phyloP scores from a whole-genome alignment of 345 rosid species.

The Dipteronia dyeriana region DNA sequence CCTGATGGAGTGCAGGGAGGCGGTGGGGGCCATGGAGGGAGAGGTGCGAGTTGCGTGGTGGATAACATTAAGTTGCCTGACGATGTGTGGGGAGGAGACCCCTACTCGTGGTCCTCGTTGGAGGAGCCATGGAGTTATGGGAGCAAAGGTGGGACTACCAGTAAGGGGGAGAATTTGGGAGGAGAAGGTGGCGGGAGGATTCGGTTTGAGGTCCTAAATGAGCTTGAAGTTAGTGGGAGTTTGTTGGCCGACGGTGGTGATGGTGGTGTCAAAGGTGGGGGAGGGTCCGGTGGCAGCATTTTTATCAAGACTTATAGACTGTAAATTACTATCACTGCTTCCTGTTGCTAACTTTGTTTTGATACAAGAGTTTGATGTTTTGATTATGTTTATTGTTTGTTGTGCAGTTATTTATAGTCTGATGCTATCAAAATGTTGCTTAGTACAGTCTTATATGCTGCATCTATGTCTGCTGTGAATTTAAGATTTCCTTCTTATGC shows the following conservation, averaged over 20 bases:
- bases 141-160: conserved; percentile 71
- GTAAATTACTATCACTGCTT: conserved; percentile 31
- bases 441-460: not conserved
- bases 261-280: conserved; percentile 63
- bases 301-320: conserved; percentile 56
- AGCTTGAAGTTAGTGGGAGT: conserved; percentile 47
- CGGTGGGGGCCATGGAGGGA: conserved; percentile 72
- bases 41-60: conserved; percentile 65
- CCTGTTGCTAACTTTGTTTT: conserved; percentile 2
- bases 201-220: conserved; percentile 33
- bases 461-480: not conserved
- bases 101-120: conserved; percentile 67
- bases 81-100: conserved; percentile 79
- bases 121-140: conserved; percentile 71
- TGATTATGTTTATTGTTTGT: not conserved
- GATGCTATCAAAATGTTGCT: not conserved
- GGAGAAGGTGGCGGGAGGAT: conserved; percentile 76
- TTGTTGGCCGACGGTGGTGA: conserved; percentile 60
- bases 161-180: conserved; percentile 57
- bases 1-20: conserved; percentile 61
- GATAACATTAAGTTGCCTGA: conserved; percentile 64
- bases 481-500: not conserved
- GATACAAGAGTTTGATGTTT: conserved; percentile 6
- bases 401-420: not conserved
- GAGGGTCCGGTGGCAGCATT: conserved; percentile 79